These are phyloP conservation scores for Pachyrhizus erosus DNA, from an alignment of 306 rosid species.

Conservation along the genomic window DNA sequence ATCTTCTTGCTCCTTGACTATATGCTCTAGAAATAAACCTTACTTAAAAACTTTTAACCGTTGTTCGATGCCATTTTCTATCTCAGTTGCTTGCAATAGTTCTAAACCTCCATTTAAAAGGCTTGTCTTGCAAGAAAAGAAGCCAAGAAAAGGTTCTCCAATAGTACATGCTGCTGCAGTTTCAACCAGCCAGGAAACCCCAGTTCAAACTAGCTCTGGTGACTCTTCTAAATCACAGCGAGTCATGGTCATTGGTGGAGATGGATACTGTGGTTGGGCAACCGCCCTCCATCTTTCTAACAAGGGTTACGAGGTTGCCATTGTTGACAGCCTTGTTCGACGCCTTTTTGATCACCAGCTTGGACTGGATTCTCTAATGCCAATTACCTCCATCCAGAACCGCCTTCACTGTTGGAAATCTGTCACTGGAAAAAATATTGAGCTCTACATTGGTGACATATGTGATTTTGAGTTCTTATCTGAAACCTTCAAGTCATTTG, in stretches of 20 bases:
- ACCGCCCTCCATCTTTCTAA: constrained; percentile 96
- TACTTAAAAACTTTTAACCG: constrained; percentile 54
- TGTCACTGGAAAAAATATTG: constrained; percentile 80
- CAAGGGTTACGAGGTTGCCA: constrained; percentile 92
- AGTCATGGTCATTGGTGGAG: constrained; percentile 95
- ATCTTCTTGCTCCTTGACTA: constrained; percentile 67
- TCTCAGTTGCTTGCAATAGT: constrained; percentile 42
- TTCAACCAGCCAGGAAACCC: constrained; percentile 61
- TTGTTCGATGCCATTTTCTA: constrained; percentile 52
- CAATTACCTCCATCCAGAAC: constrained; percentile 85
- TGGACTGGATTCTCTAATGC: constrained; percentile 84
- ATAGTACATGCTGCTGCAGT: constrained; percentile 61
- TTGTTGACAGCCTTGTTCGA: constrained; percentile 88
- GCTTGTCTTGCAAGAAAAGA: constrained; percentile 55
- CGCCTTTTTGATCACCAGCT: constrained; percentile 96
- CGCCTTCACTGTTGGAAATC: constrained; percentile 84
- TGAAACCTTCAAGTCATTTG: constrained; percentile 80
- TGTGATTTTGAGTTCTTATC: constrained; percentile 95
- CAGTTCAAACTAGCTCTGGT: constrained; percentile 59
- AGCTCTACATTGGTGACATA: constrained; percentile 86
- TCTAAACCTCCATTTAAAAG: constrained; percentile 55
- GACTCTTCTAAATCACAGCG: constrained; percentile 68
- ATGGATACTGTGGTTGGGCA: constrained; percentile 99
- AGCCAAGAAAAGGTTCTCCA: constrained; percentile 42
- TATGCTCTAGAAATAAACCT: constrained; percentile 61